phyloP scores from a whole-genome alignment of 2,329 filamentous ascomycete genomes.

The Fusarium avenaceum region DNA sequence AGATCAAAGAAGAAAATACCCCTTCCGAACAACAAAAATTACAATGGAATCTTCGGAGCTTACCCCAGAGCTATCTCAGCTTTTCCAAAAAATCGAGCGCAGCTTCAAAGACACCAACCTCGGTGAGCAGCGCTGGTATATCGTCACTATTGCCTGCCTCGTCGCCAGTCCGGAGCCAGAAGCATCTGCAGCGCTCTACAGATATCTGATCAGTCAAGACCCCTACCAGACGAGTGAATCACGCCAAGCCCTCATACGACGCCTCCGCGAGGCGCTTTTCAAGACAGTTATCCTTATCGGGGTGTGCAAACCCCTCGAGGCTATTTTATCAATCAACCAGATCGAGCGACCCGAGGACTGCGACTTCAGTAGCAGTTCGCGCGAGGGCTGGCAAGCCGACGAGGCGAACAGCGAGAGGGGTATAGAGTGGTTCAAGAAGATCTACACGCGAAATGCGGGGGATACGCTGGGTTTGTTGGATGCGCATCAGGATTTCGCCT shows the following conservation, averaged over 20 bases:
- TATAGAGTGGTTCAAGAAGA: conserved; percentile 66
- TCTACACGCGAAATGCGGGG: conserved; percentile 66
- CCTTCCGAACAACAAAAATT: not conserved
- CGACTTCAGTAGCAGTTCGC: conserved; percentile 65
- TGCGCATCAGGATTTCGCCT: conserved; percentile 59
- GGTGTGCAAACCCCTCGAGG: conserved; percentile 73
- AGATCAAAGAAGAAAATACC: no score
- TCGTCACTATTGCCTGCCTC: conserved; percentile 38
- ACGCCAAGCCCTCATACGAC: conserved; percentile 62
- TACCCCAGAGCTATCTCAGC: conserved; percentile 19
- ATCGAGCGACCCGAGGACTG: conserved; percentile 67
- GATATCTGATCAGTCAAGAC: conserved; percentile 54
- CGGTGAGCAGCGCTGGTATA: conserved; percentile 38
- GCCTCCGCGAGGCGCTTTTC: conserved; percentile 69
- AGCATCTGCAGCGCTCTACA: conserved; percentile 32
- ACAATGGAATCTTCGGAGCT: conserved; percentile 25
- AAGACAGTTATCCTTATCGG: conserved; percentile 71
- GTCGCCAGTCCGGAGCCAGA: conserved; percentile 41
- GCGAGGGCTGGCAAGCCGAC: conserved; percentile 71
- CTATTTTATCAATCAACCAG: conserved; percentile 67
- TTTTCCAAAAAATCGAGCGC: conserved; percentile 34
- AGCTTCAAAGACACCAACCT: conserved; percentile 34
- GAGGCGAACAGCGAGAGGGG: conserved; percentile 66
- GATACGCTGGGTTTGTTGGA: conserved; percentile 54
- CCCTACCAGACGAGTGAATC: conserved; percentile 58